Base-by-base conservation (phyloP, 495 filamentous ascomycete species). In the Penicillium odoratum region DNA sequence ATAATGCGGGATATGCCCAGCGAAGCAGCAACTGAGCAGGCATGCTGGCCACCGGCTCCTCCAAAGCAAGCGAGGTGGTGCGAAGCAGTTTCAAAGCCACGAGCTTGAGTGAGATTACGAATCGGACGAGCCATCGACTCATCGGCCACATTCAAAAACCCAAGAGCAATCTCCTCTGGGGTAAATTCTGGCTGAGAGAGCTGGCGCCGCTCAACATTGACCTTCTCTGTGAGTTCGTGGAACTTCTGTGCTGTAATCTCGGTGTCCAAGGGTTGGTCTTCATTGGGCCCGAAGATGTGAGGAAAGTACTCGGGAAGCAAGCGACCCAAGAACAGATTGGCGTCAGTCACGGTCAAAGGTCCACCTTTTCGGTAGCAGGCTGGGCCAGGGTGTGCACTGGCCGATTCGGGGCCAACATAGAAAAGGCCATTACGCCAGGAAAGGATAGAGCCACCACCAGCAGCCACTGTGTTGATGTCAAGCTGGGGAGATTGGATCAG, bases 401-500 rank as follows among this genome's bases (percentile, higher is more conserved):
- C 93, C 3, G 91, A 96, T 69, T 98, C 94, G 4, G 93, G 93
- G 0, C 93, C 93, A 30, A 97, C 93, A n/a, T 95, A 92, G 64
- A 98, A 98, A 10, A 98, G 77, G 6, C 94, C 93, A 59, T 98
- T 97, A 46, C 86, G 84, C 80, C 88, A 98, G 64, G 92, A 91
- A 4, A 98, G 81, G 48, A 91, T 84, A 4, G 92, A 96, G 16
- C 93, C 93, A 53, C 93, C 93, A 42, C 93, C 93, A 18, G 93
- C 93, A 18, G 93, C 93, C 31, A 98, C 93, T 0, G 94, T 98
- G 71, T 98, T 98, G 73, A 98, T 97, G 73, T 98, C 94, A 0
- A 98, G 83, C 64, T 98, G 94, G 0, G 94, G 94, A 0, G 88
- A 92, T 64, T 98, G 94, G 34, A 98, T 95, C 0, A 92, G 91